Conservation (phyloP, 1,284 basidiomycete genomes). For the Heterobasidion occidentale region DNA sequence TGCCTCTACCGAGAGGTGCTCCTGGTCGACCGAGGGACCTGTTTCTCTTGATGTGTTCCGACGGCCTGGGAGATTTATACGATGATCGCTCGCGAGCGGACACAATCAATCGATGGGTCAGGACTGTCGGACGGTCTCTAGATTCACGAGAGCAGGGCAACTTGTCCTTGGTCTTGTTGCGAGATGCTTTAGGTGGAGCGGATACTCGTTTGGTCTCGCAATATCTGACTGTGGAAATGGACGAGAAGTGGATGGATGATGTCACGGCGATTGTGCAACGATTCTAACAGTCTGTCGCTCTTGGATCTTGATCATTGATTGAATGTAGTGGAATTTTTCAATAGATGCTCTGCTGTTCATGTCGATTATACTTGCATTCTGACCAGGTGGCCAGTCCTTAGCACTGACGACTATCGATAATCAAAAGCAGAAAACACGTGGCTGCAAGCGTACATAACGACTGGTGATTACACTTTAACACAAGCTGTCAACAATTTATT, state of each 20-base stretch:
- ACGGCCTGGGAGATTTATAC: conserved; percentile 50
- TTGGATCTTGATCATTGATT: not conserved
- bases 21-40: conserved; percentile 8
- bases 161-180: conserved; percentile 42
- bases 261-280: conserved; percentile 47
- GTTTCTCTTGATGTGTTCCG: conserved; percentile 45
- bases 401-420: not conserved
- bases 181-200: conserved; percentile 49
- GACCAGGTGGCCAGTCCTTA: no score
- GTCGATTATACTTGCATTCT: no score
- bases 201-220: conserved; percentile 43
- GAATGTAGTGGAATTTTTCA: no score
- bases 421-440: not conserved
- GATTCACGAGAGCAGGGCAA: conserved; percentile 22
- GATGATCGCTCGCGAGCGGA: conserved; percentile 26
- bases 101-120: conserved; percentile 34
- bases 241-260: conserved; percentile 62
- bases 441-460: not conserved
- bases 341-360: no score
- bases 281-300: conserved; percentile 2
- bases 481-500: not conserved
- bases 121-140: conserved; percentile 23
- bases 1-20: conserved; percentile 12
- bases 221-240: conserved; percentile 56
- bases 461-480: not conserved